Evolutionary conservation across 768 basidiomycete genomes (phyloP).

Genomic region (Macrocybe gigantea): DNA sequence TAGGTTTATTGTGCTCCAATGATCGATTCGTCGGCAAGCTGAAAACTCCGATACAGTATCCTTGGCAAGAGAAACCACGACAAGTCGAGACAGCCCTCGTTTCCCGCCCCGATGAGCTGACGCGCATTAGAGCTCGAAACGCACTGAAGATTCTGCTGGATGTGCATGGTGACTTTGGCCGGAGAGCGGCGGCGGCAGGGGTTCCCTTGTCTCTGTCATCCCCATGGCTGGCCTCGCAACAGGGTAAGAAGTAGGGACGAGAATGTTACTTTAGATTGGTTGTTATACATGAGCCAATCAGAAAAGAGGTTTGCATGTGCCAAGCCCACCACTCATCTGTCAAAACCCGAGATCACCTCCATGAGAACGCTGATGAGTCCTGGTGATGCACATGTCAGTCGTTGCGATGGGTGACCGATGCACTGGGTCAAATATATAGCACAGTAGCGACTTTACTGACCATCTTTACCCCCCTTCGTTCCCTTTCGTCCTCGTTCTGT

Average conservation of each 20-base stretch:
- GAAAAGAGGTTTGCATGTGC: slow-evolving; percentile 9
- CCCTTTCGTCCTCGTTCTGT: slow-evolving; percentile 36
- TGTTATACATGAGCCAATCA: slow-evolving; percentile 12
- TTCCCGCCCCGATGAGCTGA: slow-evolving; percentile 73
- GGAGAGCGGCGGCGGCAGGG: slow-evolving; percentile 41
- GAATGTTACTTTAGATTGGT: slow-evolving; percentile 8
- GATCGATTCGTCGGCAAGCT: slow-evolving; percentile 14
- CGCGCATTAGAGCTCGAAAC: slow-evolving; percentile 87
- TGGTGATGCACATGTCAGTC: slow-evolving; percentile 18
- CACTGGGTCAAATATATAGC: slow-evolving; percentile 16
- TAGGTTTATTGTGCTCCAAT: slow-evolving; percentile 24
- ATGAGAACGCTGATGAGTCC: slow-evolving; percentile 23
- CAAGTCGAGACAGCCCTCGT: slow-evolving; percentile 69
- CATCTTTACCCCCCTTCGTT: slow-evolving; percentile 31
- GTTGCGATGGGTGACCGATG: slow-evolving; percentile 33
- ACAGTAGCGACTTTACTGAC: not conserved
- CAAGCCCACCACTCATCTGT: slow-evolving; percentile 13
- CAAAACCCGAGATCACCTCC: slow-evolving; percentile 14
- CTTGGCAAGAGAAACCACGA: slow-evolving; percentile 65
- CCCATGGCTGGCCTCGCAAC: slow-evolving; percentile 31
- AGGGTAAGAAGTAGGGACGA: slow-evolving; percentile 12
- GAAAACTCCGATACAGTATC: slow-evolving; percentile 50
- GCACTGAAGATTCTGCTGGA: slow-evolving; percentile 89
- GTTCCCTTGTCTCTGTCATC: slow-evolving; percentile 33
- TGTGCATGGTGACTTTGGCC: slow-evolving; percentile 85